phyloP scores from a whole-genome alignment of 2,329 filamentous ascomycete species.

The Malbranchea cinnamomea region DNA sequence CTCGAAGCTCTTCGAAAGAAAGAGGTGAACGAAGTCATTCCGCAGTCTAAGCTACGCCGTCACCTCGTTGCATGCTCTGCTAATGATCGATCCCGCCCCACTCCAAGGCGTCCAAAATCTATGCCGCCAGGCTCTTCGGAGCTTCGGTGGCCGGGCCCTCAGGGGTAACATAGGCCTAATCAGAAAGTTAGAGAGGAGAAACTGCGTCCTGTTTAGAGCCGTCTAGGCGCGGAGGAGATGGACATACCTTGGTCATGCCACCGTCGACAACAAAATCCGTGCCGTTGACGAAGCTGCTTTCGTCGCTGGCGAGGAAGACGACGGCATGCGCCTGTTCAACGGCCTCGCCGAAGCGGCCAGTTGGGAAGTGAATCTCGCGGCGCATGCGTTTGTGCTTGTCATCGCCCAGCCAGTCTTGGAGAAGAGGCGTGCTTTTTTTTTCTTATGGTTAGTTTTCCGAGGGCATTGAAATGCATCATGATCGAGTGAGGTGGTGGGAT shows the following conservation, averaged over 20 bases:
- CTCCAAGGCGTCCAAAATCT: no score
- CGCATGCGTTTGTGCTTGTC: conserved; percentile 66
- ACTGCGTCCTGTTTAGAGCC: background rate
- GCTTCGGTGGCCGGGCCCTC: conserved; percentile 41
- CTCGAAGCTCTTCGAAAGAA: no score
- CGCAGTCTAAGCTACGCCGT: no score
- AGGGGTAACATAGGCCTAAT: conserved; percentile 54
- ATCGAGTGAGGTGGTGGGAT: background rate
- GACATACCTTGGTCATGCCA: conserved; percentile 63
- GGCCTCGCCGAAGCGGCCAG: conserved; percentile 81
- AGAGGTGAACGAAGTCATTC: no score
- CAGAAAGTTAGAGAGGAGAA: conserved; percentile 2
- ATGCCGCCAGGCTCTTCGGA: conserved; percentile 34
- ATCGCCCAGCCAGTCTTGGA: conserved; percentile 88
- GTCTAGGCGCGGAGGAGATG: no score
- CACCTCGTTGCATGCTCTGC: no score
- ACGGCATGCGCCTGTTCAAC: conserved; percentile 85
- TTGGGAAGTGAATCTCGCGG: conserved; percentile 80
- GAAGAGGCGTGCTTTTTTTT: conserved; percentile 52
- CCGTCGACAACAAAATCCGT: conserved; percentile 92
- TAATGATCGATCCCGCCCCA: no score
- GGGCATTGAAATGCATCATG: background rate
- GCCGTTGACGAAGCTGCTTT: conserved; percentile 79
- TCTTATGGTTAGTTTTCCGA: background rate
- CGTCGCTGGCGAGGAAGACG: conserved; percentile 72